Conservation (phyloP, 192 early-diverging fungal genomes). For the Coemansia guatemalensis region DNA sequence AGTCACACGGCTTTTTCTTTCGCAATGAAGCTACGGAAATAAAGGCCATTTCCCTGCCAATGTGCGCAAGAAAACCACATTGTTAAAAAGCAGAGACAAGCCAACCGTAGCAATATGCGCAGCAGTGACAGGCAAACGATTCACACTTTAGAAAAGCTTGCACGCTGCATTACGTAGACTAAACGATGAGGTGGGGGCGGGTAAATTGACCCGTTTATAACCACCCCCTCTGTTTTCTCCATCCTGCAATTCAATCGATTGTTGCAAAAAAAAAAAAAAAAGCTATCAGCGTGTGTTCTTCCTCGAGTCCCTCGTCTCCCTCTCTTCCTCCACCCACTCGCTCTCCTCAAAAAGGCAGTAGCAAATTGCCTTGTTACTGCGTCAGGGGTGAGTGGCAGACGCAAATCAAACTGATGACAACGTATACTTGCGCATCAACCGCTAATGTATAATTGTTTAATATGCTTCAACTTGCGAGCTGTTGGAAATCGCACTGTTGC, state of each 20-base stretch:
- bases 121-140: neutral
- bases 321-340: neutral
- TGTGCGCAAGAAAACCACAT: neutral
- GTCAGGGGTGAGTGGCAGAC: neutral
- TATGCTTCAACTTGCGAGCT: neutral
- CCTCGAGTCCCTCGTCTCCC: neutral
- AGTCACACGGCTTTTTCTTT: neutral
- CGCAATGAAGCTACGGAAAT: too few relatives aligned
- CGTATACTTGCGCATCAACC: neutral
- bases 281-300: neutral
- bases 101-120: neutral
- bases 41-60: neutral
- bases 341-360: slow-evolving; percentile 3
- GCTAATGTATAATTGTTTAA: neutral
- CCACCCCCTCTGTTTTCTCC: neutral
- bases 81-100: neutral
- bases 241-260: neutral
- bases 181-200: neutral
- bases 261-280: too few relatives aligned
- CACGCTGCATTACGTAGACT: neutral
- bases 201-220: neutral
- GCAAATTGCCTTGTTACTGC: slow-evolving; percentile 11
- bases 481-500: neutral
- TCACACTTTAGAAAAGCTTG: neutral
- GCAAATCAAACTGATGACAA: neutral